phyloP scores from a whole-genome alignment of 2,329 filamentous ascomycete genomes.

The Apiospora marii region DNA sequence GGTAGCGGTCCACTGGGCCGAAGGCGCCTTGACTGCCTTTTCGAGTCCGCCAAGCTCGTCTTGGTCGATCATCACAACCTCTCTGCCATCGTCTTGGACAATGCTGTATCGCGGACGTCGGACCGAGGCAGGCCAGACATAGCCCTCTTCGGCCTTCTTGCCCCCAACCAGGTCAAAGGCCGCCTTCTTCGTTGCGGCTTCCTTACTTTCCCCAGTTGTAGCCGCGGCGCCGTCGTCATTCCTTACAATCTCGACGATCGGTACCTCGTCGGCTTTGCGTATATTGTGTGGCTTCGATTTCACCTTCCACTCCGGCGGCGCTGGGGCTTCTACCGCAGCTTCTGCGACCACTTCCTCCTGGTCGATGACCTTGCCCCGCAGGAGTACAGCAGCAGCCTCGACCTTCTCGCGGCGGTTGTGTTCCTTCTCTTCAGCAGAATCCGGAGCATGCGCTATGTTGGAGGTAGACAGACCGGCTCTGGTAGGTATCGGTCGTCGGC shows the following conservation, averaged over 20 bases:
- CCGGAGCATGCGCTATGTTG: not conserved
- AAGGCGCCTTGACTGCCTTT: not conserved
- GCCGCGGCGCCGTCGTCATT: not conserved
- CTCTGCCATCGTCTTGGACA: not conserved
- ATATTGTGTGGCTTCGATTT: not conserved
- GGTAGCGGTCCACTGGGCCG: not conserved
- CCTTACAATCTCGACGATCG: not conserved
- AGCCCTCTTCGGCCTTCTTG: not conserved
- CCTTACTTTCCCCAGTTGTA: not conserved
- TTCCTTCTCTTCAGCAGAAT: not conserved
- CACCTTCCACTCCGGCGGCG: not conserved
- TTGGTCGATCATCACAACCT: conserved; percentile 3
- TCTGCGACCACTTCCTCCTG: not conserved
- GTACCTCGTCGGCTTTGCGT: not conserved
- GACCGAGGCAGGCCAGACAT: conserved; percentile 11
- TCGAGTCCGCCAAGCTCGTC: not conserved
- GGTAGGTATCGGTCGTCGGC: not conserved
- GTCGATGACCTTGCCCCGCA: conserved; percentile 4
- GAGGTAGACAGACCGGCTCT: not conserved
- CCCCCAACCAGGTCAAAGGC: not conserved
- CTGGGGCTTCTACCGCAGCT: not conserved
- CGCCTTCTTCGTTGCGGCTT: not conserved
- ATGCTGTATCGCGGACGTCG: conserved; percentile 4
- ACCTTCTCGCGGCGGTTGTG: not conserved
- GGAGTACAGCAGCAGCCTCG: not conserved